A percentile compares a stretch with the other conserved stretches of the same genome.
These are phyloP conservation scores for Plectranthus barbatus DNA, from an alignment of 257 asterid species.

Conservation along the genomic window DNA sequence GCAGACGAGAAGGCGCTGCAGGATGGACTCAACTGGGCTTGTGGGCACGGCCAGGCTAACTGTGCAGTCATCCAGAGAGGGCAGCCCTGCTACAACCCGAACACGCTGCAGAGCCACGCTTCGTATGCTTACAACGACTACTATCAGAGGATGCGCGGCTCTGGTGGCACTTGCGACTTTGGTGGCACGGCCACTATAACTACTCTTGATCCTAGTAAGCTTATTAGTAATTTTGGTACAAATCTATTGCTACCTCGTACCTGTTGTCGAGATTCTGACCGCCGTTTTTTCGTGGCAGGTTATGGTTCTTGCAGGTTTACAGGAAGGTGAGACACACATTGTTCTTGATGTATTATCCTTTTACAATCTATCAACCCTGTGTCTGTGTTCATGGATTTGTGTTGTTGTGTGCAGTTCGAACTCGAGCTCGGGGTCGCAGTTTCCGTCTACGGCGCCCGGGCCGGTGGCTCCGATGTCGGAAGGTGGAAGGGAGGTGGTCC, in stretches of 20 bases:
- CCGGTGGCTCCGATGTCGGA: slow-evolving; percentile 37
- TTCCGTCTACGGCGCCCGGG: slow-evolving; percentile 57
- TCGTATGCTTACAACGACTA: slow-evolving; percentile 84
- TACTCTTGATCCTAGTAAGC: slow-evolving; percentile 73
- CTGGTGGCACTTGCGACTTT: slow-evolving; percentile 79
- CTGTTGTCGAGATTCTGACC: not conserved
- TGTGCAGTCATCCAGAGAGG: too few species aligned
- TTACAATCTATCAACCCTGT: not conserved
- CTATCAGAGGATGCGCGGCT: slow-evolving; percentile 49
- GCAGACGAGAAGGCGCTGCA: too few species aligned
- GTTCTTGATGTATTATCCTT: not conserved
- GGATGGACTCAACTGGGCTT: too few species aligned
- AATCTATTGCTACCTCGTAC: not conserved
- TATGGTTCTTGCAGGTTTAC: slow-evolving; percentile 67
- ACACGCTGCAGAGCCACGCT: slow-evolving; percentile 62
- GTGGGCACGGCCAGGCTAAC: too few species aligned
- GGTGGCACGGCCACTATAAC: slow-evolving; percentile 62
- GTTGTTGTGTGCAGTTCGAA: slow-evolving; percentile 27
- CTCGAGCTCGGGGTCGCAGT: not conserved
- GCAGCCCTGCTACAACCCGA: slow-evolving; percentile 59
- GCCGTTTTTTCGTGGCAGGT: slow-evolving; percentile 38
- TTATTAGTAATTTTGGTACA: not conserved
- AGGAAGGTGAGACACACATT: slow-evolving; percentile 51
- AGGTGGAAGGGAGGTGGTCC: slow-evolving; percentile 21
- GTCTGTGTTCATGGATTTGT: not conserved